phyloP scores from a whole-genome alignment of 495 filamentous ascomycete genomes.

The Daldinia vernicosa region DNA sequence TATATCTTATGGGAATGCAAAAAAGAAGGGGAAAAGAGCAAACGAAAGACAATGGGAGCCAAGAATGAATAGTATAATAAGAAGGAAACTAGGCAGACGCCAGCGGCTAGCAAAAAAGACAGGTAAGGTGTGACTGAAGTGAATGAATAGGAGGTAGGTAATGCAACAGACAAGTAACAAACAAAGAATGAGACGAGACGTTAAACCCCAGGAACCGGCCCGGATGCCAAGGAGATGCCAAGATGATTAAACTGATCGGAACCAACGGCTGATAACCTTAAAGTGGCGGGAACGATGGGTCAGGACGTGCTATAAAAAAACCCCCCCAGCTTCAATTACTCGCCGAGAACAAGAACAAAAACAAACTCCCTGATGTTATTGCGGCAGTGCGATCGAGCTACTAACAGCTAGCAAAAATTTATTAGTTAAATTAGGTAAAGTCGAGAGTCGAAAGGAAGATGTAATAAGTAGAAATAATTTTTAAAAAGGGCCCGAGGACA shows the following conservation, averaged over 20 bases:
- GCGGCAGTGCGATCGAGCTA: neutral
- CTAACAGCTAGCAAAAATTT: neutral
- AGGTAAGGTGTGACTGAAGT: neutral
- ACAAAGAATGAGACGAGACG: slow-evolving; percentile 7
- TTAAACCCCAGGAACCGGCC: slow-evolving; percentile 28
- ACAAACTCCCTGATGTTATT: neutral
- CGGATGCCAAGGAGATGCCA: slow-evolving; percentile 23
- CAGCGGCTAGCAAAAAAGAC: neutral
- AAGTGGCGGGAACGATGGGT: neutral
- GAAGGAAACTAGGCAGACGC: neutral
- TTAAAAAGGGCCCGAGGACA: neutral
- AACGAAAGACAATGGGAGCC: neutral
- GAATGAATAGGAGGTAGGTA: no score
- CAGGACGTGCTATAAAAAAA: neutral
- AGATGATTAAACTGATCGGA: neutral
- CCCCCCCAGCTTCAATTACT: no score
- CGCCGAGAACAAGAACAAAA: neutral
- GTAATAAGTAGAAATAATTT: neutral
- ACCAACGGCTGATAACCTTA: neutral
- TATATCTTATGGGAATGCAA: slow-evolving; percentile 1
- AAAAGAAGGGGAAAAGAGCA: slow-evolving; percentile 6
- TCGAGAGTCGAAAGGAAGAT: neutral
- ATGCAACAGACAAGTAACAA: neutral
- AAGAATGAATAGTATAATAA: neutral
- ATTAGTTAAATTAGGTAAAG: neutral